Conservation (phyloP, 1,139 yeast genomes). For the Chernovozyma aurita region DNA sequence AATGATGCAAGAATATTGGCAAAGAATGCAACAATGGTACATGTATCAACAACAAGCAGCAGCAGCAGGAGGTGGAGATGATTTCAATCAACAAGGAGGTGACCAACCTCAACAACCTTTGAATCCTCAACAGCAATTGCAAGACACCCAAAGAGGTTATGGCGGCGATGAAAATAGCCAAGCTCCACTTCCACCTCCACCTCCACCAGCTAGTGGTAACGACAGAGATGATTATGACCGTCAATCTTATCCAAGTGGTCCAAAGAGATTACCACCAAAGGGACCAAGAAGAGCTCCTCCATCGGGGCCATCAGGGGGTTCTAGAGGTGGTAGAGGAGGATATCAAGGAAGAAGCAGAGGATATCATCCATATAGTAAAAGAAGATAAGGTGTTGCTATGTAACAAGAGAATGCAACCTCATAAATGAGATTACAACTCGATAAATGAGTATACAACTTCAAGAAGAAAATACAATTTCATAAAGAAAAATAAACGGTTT, state of each 20-base stretch:
- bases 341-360: constrained; percentile 21
- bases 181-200: constrained; percentile 18
- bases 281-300: constrained; percentile 40
- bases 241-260: constrained; percentile 10
- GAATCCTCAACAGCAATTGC: constrained; percentile 55
- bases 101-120: constrained; percentile 51
- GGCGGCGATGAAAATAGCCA: constrained; percentile 10
- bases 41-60: constrained; percentile 46
- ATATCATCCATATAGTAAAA: constrained; percentile 30
- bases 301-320: constrained; percentile 31
- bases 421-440: too few relatives aligned
- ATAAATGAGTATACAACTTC: too few relatives aligned
- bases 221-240: constrained; percentile 3
- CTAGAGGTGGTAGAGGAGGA: constrained; percentile 23
- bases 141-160: constrained; percentile 21
- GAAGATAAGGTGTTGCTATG: constrained; percentile 9
- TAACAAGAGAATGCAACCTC: too few relatives aligned
- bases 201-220: constrained; percentile 15
- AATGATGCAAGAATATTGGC: constrained; percentile 86
- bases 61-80: constrained; percentile 16
- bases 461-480: too few relatives aligned
- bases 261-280: constrained; percentile 33
- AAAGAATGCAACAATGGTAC: constrained; percentile 76
- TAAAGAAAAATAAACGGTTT: too few relatives aligned
- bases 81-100: constrained; percentile 22